A percentile compares a stretch with the other conserved stretches of the same genome.
Evolutionary conservation across 2,329 filamentous ascomycete genomes (phyloP).

Genomic region (Colletotrichum chlorophyti): DNA sequence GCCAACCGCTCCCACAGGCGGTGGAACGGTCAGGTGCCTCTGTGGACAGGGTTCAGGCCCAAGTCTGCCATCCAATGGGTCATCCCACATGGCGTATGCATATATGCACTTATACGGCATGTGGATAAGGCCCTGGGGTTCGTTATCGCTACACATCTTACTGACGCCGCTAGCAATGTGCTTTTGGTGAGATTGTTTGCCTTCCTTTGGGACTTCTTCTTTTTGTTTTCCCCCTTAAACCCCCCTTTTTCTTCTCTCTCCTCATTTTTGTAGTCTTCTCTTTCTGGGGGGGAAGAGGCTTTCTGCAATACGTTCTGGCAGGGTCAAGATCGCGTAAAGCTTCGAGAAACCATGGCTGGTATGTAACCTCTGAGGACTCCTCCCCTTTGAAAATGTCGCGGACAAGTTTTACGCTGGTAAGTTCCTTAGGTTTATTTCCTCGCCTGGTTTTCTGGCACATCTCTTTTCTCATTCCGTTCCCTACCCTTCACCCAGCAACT

Average conservation of each 20-base stretch:
- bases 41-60: no score
- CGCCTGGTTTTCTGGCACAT: neutral
- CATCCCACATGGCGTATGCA: neutral
- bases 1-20: slow-evolving; percentile 16
- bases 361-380: slow-evolving; percentile 20
- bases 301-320: neutral
- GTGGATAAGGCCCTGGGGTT: neutral
- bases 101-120: slow-evolving; percentile 11
- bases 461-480: neutral
- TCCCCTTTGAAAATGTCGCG: neutral
- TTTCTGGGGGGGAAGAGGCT: slow-evolving; percentile 15
- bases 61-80: neutral
- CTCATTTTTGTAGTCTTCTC: no score
- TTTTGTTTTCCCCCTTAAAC: no score
- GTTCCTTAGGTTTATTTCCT: neutral
- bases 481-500: neutral
- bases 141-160: slow-evolving; percentile 7
- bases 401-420: slow-evolving; percentile 25
- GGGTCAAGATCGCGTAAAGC: neutral
- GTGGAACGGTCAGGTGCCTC: no score
- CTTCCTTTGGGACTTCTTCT: neutral
- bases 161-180: neutral
- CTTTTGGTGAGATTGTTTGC: neutral
- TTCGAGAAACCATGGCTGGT: slow-evolving; percentile 29
- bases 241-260: no score